Percentiles rank a stretch among this genome's conserved stretches.
phyloP scores from a whole-genome alignment of 257 asterid genomes.

The Solanum appendiculatum region DNA sequence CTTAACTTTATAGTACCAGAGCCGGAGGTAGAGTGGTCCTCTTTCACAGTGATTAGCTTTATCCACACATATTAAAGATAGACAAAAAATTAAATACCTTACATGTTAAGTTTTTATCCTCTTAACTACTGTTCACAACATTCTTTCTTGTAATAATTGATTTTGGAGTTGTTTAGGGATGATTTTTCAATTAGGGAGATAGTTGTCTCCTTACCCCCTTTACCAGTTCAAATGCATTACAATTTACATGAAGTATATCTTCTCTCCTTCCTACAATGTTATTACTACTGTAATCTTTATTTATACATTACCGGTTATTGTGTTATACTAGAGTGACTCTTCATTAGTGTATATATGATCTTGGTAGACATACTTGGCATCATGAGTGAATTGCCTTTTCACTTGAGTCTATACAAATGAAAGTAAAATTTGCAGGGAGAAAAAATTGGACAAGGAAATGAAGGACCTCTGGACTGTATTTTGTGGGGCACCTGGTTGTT shows the following conservation, averaged over 20 bases:
- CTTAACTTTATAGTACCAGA: not conserved
- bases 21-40: not conserved
- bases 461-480: slow-evolving; percentile 42
- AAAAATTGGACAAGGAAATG: slow-evolving; percentile 19
- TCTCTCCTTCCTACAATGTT: not conserved
- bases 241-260: not conserved
- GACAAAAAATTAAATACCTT: not conserved
- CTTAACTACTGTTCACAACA: not conserved
- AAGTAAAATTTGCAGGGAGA: not conserved
- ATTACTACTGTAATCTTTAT: not conserved
- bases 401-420: not conserved
- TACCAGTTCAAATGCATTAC: not conserved
- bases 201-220: not conserved
- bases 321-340: not conserved
- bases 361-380: not conserved
- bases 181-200: not conserved
- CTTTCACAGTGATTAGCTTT: not conserved
- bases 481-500: slow-evolving; percentile 38
- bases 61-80: not conserved
- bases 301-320: not conserved
- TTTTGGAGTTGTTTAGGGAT: not conserved
- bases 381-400: not conserved
- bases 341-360: not conserved
- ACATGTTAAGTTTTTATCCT: not conserved
- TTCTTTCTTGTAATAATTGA: not conserved